Evolutionary conservation across 805 yeast species (phyloP).

Genomic region (Lipomyces chichibuensis): DNA sequence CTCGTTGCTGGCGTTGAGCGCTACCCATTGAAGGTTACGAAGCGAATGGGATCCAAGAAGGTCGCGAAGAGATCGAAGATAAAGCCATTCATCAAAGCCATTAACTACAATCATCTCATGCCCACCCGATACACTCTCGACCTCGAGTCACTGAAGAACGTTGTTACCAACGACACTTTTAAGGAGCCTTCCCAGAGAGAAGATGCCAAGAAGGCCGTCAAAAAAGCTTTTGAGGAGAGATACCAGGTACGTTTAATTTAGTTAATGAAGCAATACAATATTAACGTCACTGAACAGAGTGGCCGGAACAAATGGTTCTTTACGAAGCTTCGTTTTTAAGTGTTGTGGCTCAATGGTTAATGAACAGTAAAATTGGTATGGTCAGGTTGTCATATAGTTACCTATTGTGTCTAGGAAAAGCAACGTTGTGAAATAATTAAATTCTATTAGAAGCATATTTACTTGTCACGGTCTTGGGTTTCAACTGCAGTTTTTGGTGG

Average conservation of each 20-base stretch:
- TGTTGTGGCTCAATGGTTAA: conserved; percentile 3
- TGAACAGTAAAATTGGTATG: neutral
- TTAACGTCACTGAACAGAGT: conserved; percentile 49
- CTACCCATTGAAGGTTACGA: conserved; percentile 95
- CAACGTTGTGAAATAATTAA: conserved; percentile 2
- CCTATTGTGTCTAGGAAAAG: conserved; percentile 4
- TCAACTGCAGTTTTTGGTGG: neutral
- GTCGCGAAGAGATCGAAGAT: conserved; percentile 93
- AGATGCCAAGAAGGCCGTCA: conserved; percentile 98
- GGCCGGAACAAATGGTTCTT: conserved; percentile 99
- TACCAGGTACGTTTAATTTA: conserved; percentile 58
- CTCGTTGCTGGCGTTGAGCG: conserved; percentile 99
- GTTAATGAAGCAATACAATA: neutral
- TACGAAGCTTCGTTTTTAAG: conserved; percentile 92
- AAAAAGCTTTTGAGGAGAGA: conserved; percentile 99
- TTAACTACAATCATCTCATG: conserved; percentile 99
- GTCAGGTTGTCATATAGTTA: conserved; percentile 12
- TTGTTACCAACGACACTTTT: conserved; percentile 90
- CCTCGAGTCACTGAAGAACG: conserved; percentile 91
- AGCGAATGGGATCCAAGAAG: conserved; percentile 93
- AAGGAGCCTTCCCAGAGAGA: conserved; percentile 97
- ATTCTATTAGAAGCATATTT: neutral
- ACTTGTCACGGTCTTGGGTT: neutral
- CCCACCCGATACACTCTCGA: conserved; percentile 99
- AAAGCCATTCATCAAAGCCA: conserved; percentile 98